Conservation (phyloP, 345 rosid species). For the Arabidopsis arenosa region DNA sequence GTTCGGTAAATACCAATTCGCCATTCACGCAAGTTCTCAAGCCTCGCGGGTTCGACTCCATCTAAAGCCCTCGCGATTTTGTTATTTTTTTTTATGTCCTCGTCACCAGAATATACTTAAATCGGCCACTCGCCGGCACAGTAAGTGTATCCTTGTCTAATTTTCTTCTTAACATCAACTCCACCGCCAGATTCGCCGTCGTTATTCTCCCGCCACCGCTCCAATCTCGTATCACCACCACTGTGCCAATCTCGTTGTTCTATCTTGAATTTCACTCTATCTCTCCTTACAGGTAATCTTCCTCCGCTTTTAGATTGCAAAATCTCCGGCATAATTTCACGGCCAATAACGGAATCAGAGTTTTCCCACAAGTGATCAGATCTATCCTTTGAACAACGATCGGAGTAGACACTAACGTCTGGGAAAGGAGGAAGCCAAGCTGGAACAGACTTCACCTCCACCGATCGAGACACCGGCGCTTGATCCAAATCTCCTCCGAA, state of each 20-base stretch:
- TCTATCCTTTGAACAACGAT: not conserved
- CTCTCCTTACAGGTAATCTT: slow-evolving; percentile 25
- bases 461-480: not conserved
- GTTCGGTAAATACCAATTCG: not conserved
- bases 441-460: slow-evolving; percentile 23
- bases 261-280: slow-evolving; percentile 37
- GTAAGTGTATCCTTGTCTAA: not conserved
- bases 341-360: slow-evolving; percentile 19
- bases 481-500: not conserved
- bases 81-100: not conserved
- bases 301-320: not conserved
- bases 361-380: slow-evolving; percentile 42
- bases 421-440: slow-evolving; percentile 47
- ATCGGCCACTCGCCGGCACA: slow-evolving; percentile 24
- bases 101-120: not conserved
- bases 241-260: not conserved
- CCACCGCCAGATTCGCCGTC: slow-evolving; percentile 18
- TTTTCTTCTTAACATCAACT: slow-evolving; percentile 9
- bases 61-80: not conserved
- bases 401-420: slow-evolving; percentile 30
- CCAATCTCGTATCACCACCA: not conserved
- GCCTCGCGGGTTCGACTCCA: slow-evolving; percentile 28
- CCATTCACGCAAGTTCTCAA: not conserved
- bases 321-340: slow-evolving; percentile 8
- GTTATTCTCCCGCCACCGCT: slow-evolving; percentile 1